Percentiles rank a stretch among this genome's conserved stretches.
These are phyloP conservation scores for Ormosia emarginata DNA, from an alignment of 306 rosid species.

Conservation along the genomic window DNA sequence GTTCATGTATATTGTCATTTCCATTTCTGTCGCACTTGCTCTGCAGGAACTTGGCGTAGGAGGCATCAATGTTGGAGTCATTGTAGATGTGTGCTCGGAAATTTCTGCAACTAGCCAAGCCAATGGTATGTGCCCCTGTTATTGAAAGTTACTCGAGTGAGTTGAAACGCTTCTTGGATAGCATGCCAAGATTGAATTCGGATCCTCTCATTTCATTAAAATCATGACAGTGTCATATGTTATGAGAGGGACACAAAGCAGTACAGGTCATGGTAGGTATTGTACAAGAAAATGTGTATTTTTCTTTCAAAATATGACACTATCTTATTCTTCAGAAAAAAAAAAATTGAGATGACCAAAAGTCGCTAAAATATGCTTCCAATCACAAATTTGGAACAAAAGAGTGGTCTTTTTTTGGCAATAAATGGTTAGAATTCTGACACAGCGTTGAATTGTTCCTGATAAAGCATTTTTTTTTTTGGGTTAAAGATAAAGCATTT, in stretches of 20 bases:
- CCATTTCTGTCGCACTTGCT: constrained; percentile 47
- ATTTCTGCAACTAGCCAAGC: constrained; percentile 43
- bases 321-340: no score
- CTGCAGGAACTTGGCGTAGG: constrained; percentile 38
- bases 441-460: not conserved
- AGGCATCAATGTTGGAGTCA: constrained; percentile 51
- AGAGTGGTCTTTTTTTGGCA: not conserved
- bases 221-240: not conserved
- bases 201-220: not conserved
- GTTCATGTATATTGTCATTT: constrained; percentile 28
- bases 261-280: no score
- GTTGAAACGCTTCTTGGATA: not conserved
- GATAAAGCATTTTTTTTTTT: not conserved
- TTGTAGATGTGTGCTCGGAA: constrained; percentile 49
- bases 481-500: not conserved
- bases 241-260: no score
- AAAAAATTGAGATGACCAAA: no score
- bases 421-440: not conserved
- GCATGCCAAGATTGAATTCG: not conserved
- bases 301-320: no score
- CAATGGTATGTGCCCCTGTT: constrained; percentile 59
- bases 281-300: no score
- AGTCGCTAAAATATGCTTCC: not conserved
- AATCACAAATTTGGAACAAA: not conserved
- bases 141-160: not conserved